Percentiles rank a stretch among this genome's conserved stretches.
These are phyloP conservation scores for Penicillium paneum DNA, from an alignment of 2,329 filamentous ascomycete species.

Conservation along the genomic window DNA sequence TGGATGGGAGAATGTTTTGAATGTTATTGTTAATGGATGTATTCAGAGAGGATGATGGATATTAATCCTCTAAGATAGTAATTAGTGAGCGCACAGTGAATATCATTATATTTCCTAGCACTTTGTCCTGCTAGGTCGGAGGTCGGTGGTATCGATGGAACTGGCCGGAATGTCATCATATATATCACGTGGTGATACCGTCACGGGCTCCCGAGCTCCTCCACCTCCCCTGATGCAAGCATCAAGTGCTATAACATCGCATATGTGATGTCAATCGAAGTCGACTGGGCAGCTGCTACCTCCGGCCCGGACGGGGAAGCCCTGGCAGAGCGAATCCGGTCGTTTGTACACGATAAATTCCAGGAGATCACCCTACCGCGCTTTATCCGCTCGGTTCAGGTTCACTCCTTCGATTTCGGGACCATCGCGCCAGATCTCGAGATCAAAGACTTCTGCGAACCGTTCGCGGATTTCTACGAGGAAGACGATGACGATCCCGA, in stretches of 20 bases:
- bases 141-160: background rate
- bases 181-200: conserved; percentile 7
- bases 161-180: background rate
- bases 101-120: background rate
- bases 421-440: conserved; percentile 77
- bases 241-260: conserved; percentile 10
- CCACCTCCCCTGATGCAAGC: conserved; percentile 2
- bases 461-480: conserved; percentile 94
- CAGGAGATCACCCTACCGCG: conserved; percentile 86
- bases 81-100: too few relatives aligned
- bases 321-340: conserved; percentile 80
- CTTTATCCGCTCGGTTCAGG: conserved; percentile 94
- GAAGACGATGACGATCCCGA: conserved; percentile 59
- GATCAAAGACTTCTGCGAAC: conserved; percentile 95
- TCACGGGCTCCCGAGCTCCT: conserved; percentile 9
- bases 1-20: too few relatives aligned
- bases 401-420: conserved; percentile 92
- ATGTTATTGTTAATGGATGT: too few relatives aligned
- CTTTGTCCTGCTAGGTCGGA: background rate
- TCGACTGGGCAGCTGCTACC: conserved; percentile 93
- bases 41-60: too few relatives aligned
- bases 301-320: conserved; percentile 80
- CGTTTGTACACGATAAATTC: conserved; percentile 94
- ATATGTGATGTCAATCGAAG: conserved; percentile 84
- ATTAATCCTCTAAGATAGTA: background rate